Evolutionary conservation across 1,284 basidiomycete genomes (phyloP), one percentile per base, ranked within the genome.

Genomic region (Pseudozyma hubeiensis): DNA sequence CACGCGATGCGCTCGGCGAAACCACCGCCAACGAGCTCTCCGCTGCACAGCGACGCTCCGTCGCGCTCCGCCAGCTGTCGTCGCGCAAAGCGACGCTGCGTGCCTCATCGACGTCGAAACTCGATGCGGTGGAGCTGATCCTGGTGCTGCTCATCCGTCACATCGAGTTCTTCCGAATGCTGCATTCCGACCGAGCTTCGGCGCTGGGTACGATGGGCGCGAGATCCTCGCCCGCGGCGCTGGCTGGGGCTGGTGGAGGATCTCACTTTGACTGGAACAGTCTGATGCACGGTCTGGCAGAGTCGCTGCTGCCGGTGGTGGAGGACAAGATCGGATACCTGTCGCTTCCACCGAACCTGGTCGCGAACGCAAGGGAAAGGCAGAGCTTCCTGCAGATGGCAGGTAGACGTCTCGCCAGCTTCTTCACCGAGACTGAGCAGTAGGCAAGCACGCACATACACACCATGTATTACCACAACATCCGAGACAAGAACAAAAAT

Each of bases 121-220:
- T 86, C 91, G 92, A 90, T 71, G 90, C 91, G 48, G 86, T 91
- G 50, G 94, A 97, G 85, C 91, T 94, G 87, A 85, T 93, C 7
- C 86, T 97, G 7, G 87, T 97, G 7, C 87, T 97, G 30, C 87
- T 94, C 11, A 95, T 93, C 91, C 88, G 93, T 35, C 94, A 97
- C 82, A 82, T 95, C 40, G 87, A 89, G 17, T 86, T 86, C 77
- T 88, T 86, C 82, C 84, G 86, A 81, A 30, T 79, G 74, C 44
- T 84, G 54, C 40, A 58, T 56, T 52, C 45, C 33, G 55, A 67
- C 50, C 37, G 54, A 44, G 14, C 40, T 16, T 31, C 34, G 7
- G 10, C 57, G 16, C 29, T 48, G 29, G 24, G 35, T 7, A 39
- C 37, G 24, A 9, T 35, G 30, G 41, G 53, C 7, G 48, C 48